Evolutionary conservation across 2,329 filamentous ascomycete genomes (phyloP), one percentile per base, ranked within the genome.

Genomic region (Tolypocladium tropicale): DNA sequence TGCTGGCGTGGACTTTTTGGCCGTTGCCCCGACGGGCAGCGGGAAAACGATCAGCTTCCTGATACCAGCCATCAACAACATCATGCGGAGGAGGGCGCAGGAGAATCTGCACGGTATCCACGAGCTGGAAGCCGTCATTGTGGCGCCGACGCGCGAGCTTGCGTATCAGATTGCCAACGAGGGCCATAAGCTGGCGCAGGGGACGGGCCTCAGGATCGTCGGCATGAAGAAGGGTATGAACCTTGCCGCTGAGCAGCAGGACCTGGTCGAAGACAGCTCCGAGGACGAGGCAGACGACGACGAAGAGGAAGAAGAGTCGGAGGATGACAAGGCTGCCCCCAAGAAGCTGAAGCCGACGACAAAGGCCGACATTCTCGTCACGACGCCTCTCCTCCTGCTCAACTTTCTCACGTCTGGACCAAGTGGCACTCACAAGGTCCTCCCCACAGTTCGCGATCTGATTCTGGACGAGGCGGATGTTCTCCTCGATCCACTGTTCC

Each of bases 401-500:
- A 89, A 94, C 67, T 84, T 89, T 3, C 72, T 96, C 7, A 69
- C 60, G n/a, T 68, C 63, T 46, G 70, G 70, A 5, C 75, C 78
- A 11, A 75, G 73, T 25, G 73, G 74, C 55, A 68, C 72, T 59
- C 54, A 76, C 65, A 72, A 76, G 34, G 73, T 78, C 6, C 71
- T 95, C 6, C 83, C 89, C 0, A 80, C 82, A 1, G 85, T 96
- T 5, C 79, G 80, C 49, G 84, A 84, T 53, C 75, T 99, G 21
- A 80, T 97, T 37, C 77, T 99, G 3, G 94, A 99, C 66, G 94
- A 99, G 76, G 94, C 91, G 1, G 94, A 99, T 70, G 91, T 97
- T 16, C 85, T 99, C 6, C 81, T 99, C 12, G 92, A 97, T 64
- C 86, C 89, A 18, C 78, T 96, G 6, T 99, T 99, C 76, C 83